phyloP scores from a whole-genome alignment of 139 green algal species.

The Chlamydomonas sphaeroides region DNA sequence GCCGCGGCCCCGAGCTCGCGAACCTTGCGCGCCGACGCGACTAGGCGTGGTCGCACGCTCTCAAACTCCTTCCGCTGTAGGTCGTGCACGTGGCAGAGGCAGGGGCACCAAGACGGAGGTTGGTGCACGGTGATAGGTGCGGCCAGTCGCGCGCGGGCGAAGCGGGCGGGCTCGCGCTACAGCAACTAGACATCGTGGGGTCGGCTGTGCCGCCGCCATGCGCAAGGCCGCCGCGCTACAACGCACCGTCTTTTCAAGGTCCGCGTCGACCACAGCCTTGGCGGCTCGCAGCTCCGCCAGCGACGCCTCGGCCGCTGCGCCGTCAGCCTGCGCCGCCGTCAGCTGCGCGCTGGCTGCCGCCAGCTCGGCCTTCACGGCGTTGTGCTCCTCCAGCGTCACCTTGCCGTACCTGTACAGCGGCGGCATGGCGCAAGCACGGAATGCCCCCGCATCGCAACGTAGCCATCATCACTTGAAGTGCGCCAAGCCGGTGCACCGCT shows the following conservation, averaged over 20 bases:
- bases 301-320: background rate
- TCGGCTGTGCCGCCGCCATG: too few relatives aligned
- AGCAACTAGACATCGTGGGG: too few relatives aligned
- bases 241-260: conserved; percentile 26
- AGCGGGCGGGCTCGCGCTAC: too few relatives aligned
- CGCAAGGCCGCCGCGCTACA: background rate
- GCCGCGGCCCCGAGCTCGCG: background rate
- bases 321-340: background rate
- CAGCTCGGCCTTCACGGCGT: conserved; percentile 36
- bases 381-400: conserved; percentile 54
- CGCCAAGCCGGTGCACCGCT: too few relatives aligned
- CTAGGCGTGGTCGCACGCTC: background rate
- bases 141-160: too few relatives aligned
- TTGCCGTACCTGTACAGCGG: conserved; percentile 51
- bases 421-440: too few relatives aligned
- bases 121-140: too few relatives aligned
- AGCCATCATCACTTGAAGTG: too few relatives aligned
- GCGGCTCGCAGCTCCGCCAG: background rate
- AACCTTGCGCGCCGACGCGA: background rate
- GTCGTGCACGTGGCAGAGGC: background rate
- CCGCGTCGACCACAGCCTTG: conserved; percentile 1
- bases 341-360: background rate
- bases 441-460: too few relatives aligned
- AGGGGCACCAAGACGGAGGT: too few relatives aligned
- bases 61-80: conserved; percentile 21